A percentile compares a stretch with the other conserved stretches of the same genome.
phyloP scores from a whole-genome alignment of 2,329 filamentous ascomycete genomes.

The Fusarium cyanostomum region DNA sequence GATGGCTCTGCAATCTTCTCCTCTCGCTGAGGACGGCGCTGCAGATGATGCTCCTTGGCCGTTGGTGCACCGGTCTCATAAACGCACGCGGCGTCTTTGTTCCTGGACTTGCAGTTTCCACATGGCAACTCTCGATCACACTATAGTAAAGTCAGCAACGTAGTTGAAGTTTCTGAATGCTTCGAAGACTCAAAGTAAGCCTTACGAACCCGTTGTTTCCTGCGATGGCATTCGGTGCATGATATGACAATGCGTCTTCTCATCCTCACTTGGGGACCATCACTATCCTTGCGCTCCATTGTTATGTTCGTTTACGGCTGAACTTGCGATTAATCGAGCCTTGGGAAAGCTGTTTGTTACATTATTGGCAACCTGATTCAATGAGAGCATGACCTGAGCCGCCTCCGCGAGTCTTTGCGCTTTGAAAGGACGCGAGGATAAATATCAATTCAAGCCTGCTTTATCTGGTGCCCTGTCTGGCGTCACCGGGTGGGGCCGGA shows the following conservation, averaged over 20 bases:
- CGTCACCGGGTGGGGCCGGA: slow-evolving; percentile 11
- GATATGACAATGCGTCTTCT: slow-evolving; percentile 69
- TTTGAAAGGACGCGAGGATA: not conserved
- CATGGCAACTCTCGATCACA: slow-evolving; percentile 70
- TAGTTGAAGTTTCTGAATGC: not conserved
- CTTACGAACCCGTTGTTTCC: slow-evolving; percentile 65
- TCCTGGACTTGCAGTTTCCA: slow-evolving; percentile 66
- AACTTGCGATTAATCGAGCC: not conserved
- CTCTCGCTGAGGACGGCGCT: not conserved
- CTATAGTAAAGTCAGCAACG: slow-evolving; percentile 45
- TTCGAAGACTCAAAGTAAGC: not conserved
- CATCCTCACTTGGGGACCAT: slow-evolving; percentile 53
- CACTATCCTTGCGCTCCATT: not conserved
- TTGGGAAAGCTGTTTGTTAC: not conserved
- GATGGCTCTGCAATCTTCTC: slow-evolving; percentile 4
- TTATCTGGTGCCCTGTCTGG: not conserved
- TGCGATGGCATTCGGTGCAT: slow-evolving; percentile 70
- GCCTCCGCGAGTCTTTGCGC: not conserved
- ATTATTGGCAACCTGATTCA: not conserved
- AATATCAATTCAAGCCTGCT: not conserved
- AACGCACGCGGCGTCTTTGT: slow-evolving; percentile 63
- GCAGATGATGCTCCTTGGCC: slow-evolving; percentile 41
- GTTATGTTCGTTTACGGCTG: slow-evolving; percentile 14
- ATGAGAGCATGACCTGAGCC: not conserved
- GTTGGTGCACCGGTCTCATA: slow-evolving; percentile 64